Conservation (phyloP, 2,329 filamentous ascomycete genomes). For the Madurella mycetomatis region DNA sequence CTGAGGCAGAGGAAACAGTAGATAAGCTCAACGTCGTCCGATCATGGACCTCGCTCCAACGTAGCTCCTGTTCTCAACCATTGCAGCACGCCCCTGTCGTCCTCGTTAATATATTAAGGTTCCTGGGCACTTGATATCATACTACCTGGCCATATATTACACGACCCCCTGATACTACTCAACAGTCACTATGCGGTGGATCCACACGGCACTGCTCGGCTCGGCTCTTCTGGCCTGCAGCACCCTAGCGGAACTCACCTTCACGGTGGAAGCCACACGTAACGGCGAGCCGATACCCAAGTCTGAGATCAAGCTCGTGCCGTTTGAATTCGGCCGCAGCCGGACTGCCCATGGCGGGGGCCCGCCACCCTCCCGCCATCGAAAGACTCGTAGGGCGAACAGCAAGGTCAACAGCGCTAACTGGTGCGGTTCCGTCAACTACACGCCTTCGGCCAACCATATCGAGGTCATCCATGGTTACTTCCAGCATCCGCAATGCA, state of each 20-base stretch:
- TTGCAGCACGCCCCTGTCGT: neutral
- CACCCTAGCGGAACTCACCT: constrained; percentile 19
- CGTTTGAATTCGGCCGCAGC: constrained; percentile 15
- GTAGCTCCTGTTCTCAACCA: neutral
- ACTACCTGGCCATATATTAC: constrained; percentile 7
- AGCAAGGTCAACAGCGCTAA: constrained; percentile 19
- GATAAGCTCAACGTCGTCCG: constrained; percentile 11
- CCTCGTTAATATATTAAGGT: neutral
- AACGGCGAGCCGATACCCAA: constrained; percentile 23
- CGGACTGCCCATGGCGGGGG: neutral
- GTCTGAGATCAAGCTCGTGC: constrained; percentile 24
- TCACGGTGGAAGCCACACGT: constrained; percentile 19
- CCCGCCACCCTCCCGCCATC: neutral
- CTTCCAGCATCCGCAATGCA: constrained; percentile 24
- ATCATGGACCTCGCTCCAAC: neutral
- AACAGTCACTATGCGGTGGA: constrained; percentile 19
- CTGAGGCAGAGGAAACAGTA: neutral
- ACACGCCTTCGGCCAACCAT: constrained; percentile 17
- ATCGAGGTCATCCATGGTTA: constrained; percentile 22
- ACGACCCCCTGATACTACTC: neutral
- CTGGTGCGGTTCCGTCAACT: constrained; percentile 27
- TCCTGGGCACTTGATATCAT: neutral
- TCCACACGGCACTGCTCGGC: constrained; percentile 14
- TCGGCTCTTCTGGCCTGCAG: constrained; percentile 15
- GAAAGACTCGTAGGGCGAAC: constrained; percentile 15